These are phyloP conservation scores for Coemansia sp. DNA, from an alignment of 192 early-diverging fungal species.

Conservation along the genomic window DNA sequence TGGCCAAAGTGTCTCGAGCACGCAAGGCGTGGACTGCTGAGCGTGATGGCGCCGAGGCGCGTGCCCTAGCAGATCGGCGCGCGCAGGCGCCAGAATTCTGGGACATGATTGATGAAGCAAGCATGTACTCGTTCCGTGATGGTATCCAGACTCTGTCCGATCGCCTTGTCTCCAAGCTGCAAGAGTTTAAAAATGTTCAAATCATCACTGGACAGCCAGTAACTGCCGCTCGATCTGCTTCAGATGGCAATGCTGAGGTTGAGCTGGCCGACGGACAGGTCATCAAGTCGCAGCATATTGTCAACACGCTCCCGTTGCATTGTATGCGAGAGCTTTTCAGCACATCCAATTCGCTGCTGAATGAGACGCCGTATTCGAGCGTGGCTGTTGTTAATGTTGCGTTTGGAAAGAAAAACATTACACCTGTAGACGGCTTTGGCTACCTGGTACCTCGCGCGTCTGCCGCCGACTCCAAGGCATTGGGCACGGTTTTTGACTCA, in stretches of 20 bases:
- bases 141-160: slow-evolving; percentile 73
- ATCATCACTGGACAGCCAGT: slow-evolving; percentile 53
- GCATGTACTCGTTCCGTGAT: slow-evolving; percentile 79
- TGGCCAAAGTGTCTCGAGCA: slow-evolving; percentile 34
- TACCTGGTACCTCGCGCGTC: slow-evolving; percentile 77
- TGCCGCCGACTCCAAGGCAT: slow-evolving; percentile 42
- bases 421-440: slow-evolving; percentile 82
- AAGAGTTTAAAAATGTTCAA: slow-evolving; percentile 56
- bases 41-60: slow-evolving; percentile 21
- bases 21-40: slow-evolving; percentile 17
- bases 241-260: slow-evolving; percentile 25
- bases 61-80: slow-evolving; percentile 17
- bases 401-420: slow-evolving; percentile 51
- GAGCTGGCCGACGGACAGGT: slow-evolving; percentile 28
- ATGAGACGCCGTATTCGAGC: slow-evolving; percentile 64
- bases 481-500: slow-evolving; percentile 90
- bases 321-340: slow-evolving; percentile 53
- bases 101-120: slow-evolving; percentile 57
- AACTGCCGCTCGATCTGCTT: slow-evolving; percentile 36
- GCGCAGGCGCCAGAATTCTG: slow-evolving; percentile 58
- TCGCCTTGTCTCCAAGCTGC: slow-evolving; percentile 57
- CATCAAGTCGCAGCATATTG: slow-evolving; percentile 58
- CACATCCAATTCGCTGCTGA: slow-evolving; percentile 49
- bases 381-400: slow-evolving; percentile 86
- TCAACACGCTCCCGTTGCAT: slow-evolving; percentile 66